A percentile compares a stretch with the other conserved stretches of the same genome.
Evolutionary conservation across 257 asterid genomes (phyloP).

Genomic region (Ilex aquifolium): DNA sequence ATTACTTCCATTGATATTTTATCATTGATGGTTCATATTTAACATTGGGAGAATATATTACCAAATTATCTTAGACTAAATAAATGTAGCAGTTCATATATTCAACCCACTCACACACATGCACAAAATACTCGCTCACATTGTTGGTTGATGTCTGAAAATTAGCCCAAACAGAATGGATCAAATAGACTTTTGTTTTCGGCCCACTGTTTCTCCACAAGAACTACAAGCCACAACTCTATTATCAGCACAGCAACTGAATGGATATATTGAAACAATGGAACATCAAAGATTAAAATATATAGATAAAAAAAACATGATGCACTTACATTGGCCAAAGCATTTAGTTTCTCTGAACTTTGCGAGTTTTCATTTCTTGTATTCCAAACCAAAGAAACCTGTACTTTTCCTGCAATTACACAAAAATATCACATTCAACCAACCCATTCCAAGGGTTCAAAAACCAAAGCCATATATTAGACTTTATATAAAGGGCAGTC

Average conservation of each 20-base stretch:
- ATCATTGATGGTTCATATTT: background rate
- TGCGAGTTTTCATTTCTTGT: conserved; percentile 72
- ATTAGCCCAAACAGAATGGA: conserved; percentile 95
- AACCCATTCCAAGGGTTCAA: background rate
- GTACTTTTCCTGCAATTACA: conserved; percentile 72
- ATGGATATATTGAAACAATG: conserved; percentile 16
- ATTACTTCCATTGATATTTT: background rate
- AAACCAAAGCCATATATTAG: background rate
- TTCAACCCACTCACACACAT: background rate
- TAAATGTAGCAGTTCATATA: conserved; percentile 6
- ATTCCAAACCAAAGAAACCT: conserved; percentile 93
- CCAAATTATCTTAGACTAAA: background rate
- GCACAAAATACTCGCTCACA: conserved; percentile 31
- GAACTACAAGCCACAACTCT: conserved; percentile 38
- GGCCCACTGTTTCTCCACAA: conserved; percentile 80
- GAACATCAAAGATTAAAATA: conserved; percentile 10
- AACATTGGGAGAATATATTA: background rate
- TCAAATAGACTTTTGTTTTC: conserved; percentile 49
- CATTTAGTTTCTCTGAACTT: conserved; percentile 51
- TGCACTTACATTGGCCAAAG: conserved; percentile 66
- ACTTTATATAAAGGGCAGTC: background rate
- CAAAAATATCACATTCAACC: background rate
- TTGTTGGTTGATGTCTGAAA: conserved; percentile 80
- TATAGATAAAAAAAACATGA: conserved; percentile 10
- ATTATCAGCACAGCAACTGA: background rate